A percentile compares a stretch with the other conserved stretches of the same genome.
phyloP scores from a whole-genome alignment of 139 green algal species.

The Eudorina sp. region DNA sequence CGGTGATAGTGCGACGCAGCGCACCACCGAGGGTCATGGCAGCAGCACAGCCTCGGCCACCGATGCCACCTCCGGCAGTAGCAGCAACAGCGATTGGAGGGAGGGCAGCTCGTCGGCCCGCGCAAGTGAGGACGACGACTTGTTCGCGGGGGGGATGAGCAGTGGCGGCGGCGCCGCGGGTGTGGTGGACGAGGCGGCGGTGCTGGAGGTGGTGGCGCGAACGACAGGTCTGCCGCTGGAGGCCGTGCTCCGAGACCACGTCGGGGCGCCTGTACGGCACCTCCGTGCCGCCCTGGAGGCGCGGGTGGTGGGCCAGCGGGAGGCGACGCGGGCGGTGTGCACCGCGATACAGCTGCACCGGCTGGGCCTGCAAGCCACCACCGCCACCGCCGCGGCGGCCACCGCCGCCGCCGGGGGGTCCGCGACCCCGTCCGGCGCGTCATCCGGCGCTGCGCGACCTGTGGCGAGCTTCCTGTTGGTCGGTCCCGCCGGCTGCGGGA shows the following conservation, averaged over 20 bases:
- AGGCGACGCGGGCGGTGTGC: slow-evolving; percentile 66
- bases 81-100: slow-evolving; percentile 1
- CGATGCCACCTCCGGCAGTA: neutral
- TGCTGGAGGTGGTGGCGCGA: slow-evolving; percentile 73
- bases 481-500: slow-evolving; percentile 83
- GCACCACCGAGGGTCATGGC: neutral
- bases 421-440: neutral
- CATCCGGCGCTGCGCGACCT: slow-evolving; percentile 47
- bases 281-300: slow-evolving; percentile 69
- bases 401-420: neutral
- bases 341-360: slow-evolving; percentile 70
- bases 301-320: slow-evolving; percentile 74
- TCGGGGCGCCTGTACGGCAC: slow-evolving; percentile 43
- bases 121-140: too few relatives aligned
- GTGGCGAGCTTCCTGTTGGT: slow-evolving; percentile 83
- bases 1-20: too few relatives aligned
- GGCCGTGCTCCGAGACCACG: slow-evolving; percentile 19
- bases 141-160: neutral
- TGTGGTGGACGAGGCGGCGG: slow-evolving; percentile 42
- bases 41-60: too few relatives aligned
- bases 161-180: neutral
- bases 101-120: too few relatives aligned
- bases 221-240: slow-evolving; percentile 66
- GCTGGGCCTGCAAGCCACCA: slow-evolving; percentile 29
- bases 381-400: neutral